Conservation (phyloP, 345 rosid genomes). For the Pugionium dolabratum region DNA sequence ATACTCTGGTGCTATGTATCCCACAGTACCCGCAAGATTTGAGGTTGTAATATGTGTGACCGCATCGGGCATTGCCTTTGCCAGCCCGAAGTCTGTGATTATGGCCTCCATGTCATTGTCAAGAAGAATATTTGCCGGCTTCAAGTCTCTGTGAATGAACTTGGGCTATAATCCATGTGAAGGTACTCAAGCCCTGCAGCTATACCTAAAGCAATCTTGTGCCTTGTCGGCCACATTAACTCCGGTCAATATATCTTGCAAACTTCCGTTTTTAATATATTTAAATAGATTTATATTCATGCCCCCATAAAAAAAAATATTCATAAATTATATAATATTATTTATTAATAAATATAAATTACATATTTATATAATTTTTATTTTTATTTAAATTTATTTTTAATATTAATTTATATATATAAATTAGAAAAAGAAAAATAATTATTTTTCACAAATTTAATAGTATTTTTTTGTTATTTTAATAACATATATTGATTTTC, state of each 20-base stretch:
- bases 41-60: slow-evolving; percentile 63
- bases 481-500: too few species aligned
- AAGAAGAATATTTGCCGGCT: slow-evolving; percentile 34
- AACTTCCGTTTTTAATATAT: slow-evolving; percentile 63
- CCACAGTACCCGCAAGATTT: slow-evolving; percentile 77
- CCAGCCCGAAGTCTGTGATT: slow-evolving; percentile 89
- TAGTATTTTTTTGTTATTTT: too few species aligned
- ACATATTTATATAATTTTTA: too few species aligned
- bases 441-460: too few species aligned
- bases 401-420: too few species aligned
- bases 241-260: slow-evolving; percentile 61
- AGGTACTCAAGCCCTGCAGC: slow-evolving; percentile 91
- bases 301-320: too few species aligned
- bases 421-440: too few species aligned
- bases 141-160: slow-evolving; percentile 13
- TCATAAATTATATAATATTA: too few species aligned
- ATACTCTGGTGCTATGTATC: slow-evolving; percentile 87
- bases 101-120: slow-evolving; percentile 92
- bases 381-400: too few species aligned
- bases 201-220: slow-evolving; percentile 68
- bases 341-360: too few species aligned
- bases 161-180: slow-evolving; percentile 59
- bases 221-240: slow-evolving; percentile 69
- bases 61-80: slow-evolving; percentile 76
- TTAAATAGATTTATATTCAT: too few species aligned